Conservation (phyloP, 1,139 yeast species). For the Pichia sp. region DNA sequence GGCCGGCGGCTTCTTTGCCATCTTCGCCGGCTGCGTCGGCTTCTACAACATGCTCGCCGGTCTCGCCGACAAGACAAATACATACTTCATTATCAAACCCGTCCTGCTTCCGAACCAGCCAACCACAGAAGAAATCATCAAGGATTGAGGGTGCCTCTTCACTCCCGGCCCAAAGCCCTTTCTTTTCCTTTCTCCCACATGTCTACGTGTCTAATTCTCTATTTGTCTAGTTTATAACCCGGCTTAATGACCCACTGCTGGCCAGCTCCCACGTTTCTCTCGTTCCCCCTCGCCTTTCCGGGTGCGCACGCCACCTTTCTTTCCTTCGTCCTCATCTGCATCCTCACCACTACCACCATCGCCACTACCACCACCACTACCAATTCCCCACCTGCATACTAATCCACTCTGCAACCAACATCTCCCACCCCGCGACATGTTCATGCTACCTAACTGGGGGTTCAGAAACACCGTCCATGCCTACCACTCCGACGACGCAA, state of each 20-base stretch:
- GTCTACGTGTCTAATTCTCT: too few relatives aligned
- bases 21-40: slow-evolving; percentile 56
- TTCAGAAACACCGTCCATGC: slow-evolving; percentile 40
- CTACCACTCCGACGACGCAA: slow-evolving; percentile 32
- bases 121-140: slow-evolving; percentile 13
- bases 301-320: neutral
- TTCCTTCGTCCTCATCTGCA: neutral
- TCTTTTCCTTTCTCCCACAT: neutral
- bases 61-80: slow-evolving; percentile 36
- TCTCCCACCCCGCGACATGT: slow-evolving; percentile 1
- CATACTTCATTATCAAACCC: slow-evolving; percentile 37
- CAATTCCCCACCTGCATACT: neutral
- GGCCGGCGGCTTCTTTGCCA: slow-evolving; percentile 72
- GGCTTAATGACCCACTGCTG: too few relatives aligned
- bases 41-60: slow-evolving; percentile 53
- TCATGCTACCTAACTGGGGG: slow-evolving; percentile 32
- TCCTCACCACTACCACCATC: neutral
- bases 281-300: neutral
- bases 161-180: neutral
- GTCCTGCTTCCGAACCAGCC: slow-evolving; percentile 36
- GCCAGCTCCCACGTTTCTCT: neutral
- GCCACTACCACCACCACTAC: neutral
- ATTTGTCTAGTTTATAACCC: too few relatives aligned
- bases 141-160: neutral
- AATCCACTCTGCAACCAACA: neutral